A percentile compares a stretch with the other conserved stretches of the same genome.
phyloP scores from a whole-genome alignment of 495 filamentous ascomycete genomes.

The Trichoderma gamsii region DNA sequence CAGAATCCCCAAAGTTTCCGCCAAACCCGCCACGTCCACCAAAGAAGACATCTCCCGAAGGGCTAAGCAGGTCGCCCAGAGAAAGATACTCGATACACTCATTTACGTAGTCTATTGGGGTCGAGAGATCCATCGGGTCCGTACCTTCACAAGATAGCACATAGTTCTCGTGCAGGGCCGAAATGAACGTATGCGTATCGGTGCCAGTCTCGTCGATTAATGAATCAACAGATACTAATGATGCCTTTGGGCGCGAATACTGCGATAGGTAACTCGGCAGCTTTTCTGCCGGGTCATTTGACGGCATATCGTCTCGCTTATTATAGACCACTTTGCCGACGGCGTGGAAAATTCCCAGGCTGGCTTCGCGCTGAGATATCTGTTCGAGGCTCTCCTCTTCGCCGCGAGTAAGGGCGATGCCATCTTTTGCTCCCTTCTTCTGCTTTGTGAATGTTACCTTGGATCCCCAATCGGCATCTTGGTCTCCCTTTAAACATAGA shows the following conservation, averaged over 20 bases:
- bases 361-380: constrained; percentile 78
- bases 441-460: constrained; percentile 55
- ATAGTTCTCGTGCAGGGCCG: constrained; percentile 94
- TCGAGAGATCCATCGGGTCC: constrained; percentile 37
- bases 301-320: constrained; percentile 55
- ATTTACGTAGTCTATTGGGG: constrained; percentile 59
- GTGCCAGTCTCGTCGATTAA: constrained; percentile 86
- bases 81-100: constrained; percentile 79
- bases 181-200: constrained; percentile 80
- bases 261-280: constrained; percentile 58
- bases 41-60: constrained; percentile 52
- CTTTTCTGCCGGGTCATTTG: constrained; percentile 31
- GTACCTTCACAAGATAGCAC: constrained; percentile 67
- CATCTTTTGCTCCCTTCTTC: constrained; percentile 50
- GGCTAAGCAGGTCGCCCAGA: constrained; percentile 74
- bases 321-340: constrained; percentile 94
- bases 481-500: constrained; percentile 69
- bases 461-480: constrained; percentile 59
- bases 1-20: constrained; percentile 45
- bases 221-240: constrained; percentile 65
- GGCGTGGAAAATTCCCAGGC: constrained; percentile 89
- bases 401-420: constrained; percentile 56
- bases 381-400: constrained; percentile 67
- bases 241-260: constrained; percentile 54
- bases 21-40: constrained; percentile 34